Base-by-base conservation (phyloP, 2,329 filamentous ascomycete species). In the Aspergillus piperis region DNA sequence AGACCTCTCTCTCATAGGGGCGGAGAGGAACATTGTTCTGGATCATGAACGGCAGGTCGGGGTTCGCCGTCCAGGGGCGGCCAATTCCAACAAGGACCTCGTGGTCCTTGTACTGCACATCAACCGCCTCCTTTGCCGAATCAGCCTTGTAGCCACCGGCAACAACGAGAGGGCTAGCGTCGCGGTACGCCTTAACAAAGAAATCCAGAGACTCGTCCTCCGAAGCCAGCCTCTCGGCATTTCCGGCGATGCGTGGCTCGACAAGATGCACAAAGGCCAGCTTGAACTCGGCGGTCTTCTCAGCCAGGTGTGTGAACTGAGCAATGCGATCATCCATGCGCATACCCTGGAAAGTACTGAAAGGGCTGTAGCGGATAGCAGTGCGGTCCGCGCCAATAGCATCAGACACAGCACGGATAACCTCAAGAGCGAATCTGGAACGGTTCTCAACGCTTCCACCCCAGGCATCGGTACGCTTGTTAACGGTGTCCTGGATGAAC, bases 201-300 rank as follows among this genome's bases (percentile, higher is more conserved):
- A 80, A 81, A 25, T 81, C 75, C 58, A 83, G 67, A 8, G 47
- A 49, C 3, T 56, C 52, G 2, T 73, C 65, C 2, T 70, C 64
- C 6, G 76, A 72, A 1, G 64, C 62, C 62, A 52, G 83, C 79
- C 71, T 53, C 15, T 71, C 69, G 0, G 57, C 50, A 44, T 62
- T 66, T 2, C 71, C 71, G 5, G 63, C 50, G 58, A 87, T 74
- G 0, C 85, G 80, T 0, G 84, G 80, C 68, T 90, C 86, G 7
- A 90, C 75, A 0, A 89, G 60, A 69, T 89, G 86, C 2, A 89
- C 70, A 68, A 86, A 90, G 0, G 86, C 82, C 13, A 90, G 75
- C 1, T 82, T 78, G 1, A 87, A 70, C 25, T 77, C 72, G 56
- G 80, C 82, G 10, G 86, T 75, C 44, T 82, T 79, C 32, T 75